phyloP scores from a whole-genome alignment of 495 filamentous ascomycete species.

The Cercophora samala region DNA sequence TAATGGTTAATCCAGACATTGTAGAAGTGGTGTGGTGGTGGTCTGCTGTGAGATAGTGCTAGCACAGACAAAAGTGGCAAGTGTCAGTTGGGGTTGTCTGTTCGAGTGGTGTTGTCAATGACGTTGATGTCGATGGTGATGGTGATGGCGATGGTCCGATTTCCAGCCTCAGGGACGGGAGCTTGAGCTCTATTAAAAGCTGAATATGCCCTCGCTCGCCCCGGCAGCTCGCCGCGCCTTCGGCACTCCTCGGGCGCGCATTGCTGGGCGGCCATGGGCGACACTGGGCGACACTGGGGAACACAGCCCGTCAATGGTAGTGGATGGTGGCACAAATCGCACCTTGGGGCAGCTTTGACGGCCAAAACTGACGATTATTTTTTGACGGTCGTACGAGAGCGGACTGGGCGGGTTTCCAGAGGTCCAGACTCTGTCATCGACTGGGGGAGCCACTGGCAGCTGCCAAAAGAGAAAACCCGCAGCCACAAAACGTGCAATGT shows the following conservation, averaged over 20 bases:
- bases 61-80: constrained; percentile 1
- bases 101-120: not conserved
- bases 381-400: constrained; percentile 30
- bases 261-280: constrained; percentile 9
- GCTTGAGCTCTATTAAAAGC: constrained; percentile 18
- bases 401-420: constrained; percentile 8
- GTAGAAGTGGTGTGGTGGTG: not conserved
- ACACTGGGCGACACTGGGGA: constrained; percentile 8
- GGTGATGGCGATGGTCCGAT: constrained; percentile 10
- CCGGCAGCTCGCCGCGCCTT: not conserved
- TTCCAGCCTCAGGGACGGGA: constrained; percentile 8
- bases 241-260: constrained; percentile 11
- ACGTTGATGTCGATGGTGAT: constrained; percentile 7
- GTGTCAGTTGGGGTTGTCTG: constrained; percentile 11
- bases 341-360: constrained; percentile 10
- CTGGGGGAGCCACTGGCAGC: not conserved
- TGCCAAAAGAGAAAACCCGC: not conserved
- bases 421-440: constrained; percentile 1
- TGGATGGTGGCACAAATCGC: constrained; percentile 17
- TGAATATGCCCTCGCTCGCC: not conserved
- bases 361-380: constrained; percentile 27
- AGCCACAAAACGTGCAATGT: not conserved
- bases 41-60: not conserved
- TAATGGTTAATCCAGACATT: constrained; percentile 20
- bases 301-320: not conserved